Base-by-base conservation (phyloP, 129 eudicot species). In the Flaveria bidentis region DNA sequence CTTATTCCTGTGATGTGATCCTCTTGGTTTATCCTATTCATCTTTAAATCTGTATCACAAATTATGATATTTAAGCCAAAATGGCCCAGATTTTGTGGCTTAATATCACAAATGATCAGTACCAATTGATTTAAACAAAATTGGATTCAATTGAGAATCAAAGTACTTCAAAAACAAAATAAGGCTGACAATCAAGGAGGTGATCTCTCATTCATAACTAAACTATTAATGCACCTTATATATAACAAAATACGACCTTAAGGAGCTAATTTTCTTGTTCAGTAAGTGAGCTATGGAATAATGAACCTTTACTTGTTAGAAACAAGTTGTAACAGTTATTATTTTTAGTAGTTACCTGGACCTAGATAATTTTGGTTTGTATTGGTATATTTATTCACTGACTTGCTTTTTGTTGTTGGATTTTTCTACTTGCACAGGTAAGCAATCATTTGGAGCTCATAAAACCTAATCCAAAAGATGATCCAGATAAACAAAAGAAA, bases 391-490 rank as follows among this genome's bases (percentile, higher is more conserved):
- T 4, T 26, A 12, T 62, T 62, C 12, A 13, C 9, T 7, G 15
- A 2, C 17, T 11, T 62, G 26, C 10, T 26, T 62, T 62, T 12
- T 26, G 28, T 62, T 28, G 10, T 62, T 33, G 47, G 15, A 28
- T 69, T 55, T 15, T 77, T 75, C 25, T 25, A 23, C 39, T 28
- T 78, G 52, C 45, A 75, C 84, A 94, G 98, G 80, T 94, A 69
- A 91, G 98, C 87, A 94, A 94, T 80, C 98, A 94, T 78, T 71
- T 94, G 84, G 98, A 94, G 87, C 96, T 94, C 66, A 94, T 94
- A 68, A 94, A 94, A 85, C 97, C 98, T 45, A 94, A 86, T 80
- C 87, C 92, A 15, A 94, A 77, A 80, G 98, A 94, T 80, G 96
- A 91, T 46, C 55, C 74, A 8, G 97, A 91, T 42, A 94, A 94